Evolutionary conservation across 2,329 filamentous ascomycete species (phyloP).

Genomic region (Aspergillus nomiae): DNA sequence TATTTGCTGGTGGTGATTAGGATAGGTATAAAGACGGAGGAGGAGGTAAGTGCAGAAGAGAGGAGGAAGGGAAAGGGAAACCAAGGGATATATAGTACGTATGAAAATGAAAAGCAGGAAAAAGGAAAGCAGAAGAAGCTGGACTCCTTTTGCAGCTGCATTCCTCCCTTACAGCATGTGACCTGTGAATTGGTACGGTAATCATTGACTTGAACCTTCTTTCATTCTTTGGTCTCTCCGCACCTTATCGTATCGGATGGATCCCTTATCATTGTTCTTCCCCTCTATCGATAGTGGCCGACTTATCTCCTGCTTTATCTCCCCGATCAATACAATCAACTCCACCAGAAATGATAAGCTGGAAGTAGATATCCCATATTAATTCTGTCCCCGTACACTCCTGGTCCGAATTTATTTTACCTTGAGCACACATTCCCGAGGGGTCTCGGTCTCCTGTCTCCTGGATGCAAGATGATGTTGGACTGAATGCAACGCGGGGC

Average conservation of each 20-base stretch:
- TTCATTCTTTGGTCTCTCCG: slow-evolving; percentile 22
- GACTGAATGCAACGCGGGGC: not conserved
- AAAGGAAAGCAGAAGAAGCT: not conserved
- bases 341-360: not conserved
- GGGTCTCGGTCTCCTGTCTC: not conserved
- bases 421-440: not conserved
- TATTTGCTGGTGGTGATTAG: slow-evolving; percentile 12
- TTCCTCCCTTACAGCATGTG: slow-evolving; percentile 23
- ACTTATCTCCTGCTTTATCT: not conserved
- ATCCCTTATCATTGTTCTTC: slow-evolving; percentile 6
- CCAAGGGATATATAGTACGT: not conserved
- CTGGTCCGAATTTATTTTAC: not conserved
- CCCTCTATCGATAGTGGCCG: not conserved
- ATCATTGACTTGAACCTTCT: not conserved
- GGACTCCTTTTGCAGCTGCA: slow-evolving; percentile 4
- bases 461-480: not conserved
- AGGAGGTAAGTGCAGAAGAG: not conserved
- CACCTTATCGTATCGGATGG: slow-evolving; percentile 26
- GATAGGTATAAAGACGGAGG: not conserved
- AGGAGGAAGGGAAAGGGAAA: not conserved
- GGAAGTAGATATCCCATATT: not conserved
- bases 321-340: not conserved
- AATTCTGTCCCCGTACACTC: not conserved
- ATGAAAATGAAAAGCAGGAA: not conserved
- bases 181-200: slow-evolving; percentile 16